phyloP scores from a whole-genome alignment of 345 rosid species.

The Lepidium africanum region DNA sequence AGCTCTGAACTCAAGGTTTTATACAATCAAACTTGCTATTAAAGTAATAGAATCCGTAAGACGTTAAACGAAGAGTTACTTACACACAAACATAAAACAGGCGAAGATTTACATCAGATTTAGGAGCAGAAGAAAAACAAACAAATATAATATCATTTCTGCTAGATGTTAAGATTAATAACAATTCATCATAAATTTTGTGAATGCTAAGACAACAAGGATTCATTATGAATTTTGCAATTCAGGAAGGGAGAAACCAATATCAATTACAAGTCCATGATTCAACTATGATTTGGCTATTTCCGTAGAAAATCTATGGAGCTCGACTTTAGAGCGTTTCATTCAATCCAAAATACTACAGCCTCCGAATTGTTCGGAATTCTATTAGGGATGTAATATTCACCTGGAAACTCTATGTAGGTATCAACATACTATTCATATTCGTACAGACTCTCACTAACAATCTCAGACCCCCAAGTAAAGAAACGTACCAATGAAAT shows the following conservation, averaged over 20 bases:
- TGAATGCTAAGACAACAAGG: neutral
- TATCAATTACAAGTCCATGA: neutral
- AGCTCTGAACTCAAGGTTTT: neutral
- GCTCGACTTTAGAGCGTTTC: neutral
- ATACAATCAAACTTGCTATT: neutral
- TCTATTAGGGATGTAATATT: too few relatives aligned
- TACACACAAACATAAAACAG: neutral
- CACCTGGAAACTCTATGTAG: too few relatives aligned
- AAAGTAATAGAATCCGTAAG: neutral
- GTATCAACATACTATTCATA: neutral
- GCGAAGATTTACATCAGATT: neutral
- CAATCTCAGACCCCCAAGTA: neutral
- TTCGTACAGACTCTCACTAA: too few relatives aligned
- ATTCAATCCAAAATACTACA: neutral
- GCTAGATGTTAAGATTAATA: too few relatives aligned
- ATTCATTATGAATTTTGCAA: neutral
- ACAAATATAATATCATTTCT: neutral
- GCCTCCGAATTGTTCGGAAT: neutral
- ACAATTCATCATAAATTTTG: neutral
- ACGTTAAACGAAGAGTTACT: neutral
- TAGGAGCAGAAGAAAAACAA: too few relatives aligned
- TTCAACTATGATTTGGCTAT: neutral
- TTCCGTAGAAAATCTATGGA: neutral
- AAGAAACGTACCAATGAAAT: slow-evolving; percentile 38
- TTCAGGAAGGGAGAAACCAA: neutral